Conservation (phyloP, 768 basidiomycete genomes). For the Phaffia australis region DNA sequence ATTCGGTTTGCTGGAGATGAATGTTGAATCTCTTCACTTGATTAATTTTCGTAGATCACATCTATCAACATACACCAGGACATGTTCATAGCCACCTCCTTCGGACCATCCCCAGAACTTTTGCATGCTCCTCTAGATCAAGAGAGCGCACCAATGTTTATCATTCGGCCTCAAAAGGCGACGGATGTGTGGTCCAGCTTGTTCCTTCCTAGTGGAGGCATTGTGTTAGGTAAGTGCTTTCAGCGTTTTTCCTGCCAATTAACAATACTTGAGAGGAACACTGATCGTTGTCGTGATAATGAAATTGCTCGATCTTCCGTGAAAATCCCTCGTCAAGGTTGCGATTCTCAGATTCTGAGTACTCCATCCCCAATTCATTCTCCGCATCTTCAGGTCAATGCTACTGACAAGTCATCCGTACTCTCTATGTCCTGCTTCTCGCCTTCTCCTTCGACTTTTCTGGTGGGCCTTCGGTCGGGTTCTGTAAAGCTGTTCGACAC, state of each 20-base stretch:
- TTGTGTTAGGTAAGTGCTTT: slow-evolving; percentile 18
- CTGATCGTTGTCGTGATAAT: too few species aligned
- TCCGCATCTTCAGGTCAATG: not conserved
- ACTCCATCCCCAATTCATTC: slow-evolving; percentile 6
- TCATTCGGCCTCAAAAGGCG: slow-evolving; percentile 18
- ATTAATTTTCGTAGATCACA: slow-evolving; percentile 1
- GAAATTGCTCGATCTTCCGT: not conserved
- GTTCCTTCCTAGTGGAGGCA: slow-evolving; percentile 2
- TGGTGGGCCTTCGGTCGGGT: slow-evolving; percentile 14
- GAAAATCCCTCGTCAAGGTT: slow-evolving; percentile 6
- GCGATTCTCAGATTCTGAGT: slow-evolving; percentile 21
- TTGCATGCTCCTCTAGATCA: slow-evolving; percentile 14
- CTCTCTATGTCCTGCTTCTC: slow-evolving; percentile 10
- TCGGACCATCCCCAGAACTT: slow-evolving; percentile 13
- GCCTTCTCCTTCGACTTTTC: slow-evolving; percentile 7
- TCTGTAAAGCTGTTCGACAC: slow-evolving; percentile 16
- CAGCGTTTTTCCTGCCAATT: not conserved
- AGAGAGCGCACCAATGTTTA: not conserved
- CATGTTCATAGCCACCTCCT: slow-evolving; percentile 20
- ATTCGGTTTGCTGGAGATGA: not conserved
- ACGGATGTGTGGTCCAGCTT: slow-evolving; percentile 19
- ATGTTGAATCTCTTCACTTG: not conserved
- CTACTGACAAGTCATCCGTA: slow-evolving; percentile 7
- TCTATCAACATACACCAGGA: slow-evolving; percentile 10
- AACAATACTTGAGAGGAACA: too few species aligned